A percentile compares a stretch with the other conserved stretches of the same genome.
phyloP scores from a whole-genome alignment of 1,139 yeast species.

The Blastobotrys arbuscula region DNA sequence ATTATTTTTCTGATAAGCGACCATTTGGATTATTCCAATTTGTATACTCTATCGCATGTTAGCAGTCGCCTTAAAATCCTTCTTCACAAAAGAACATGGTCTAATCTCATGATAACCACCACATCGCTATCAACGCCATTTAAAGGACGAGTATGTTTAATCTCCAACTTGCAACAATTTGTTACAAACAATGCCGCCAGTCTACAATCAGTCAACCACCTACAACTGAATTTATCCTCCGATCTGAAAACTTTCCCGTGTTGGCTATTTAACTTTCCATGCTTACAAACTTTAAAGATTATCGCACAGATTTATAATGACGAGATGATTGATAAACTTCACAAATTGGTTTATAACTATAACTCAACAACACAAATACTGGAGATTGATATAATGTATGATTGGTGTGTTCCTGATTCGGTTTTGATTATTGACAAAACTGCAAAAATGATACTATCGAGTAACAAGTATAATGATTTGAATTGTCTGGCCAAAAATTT shows the following conservation, averaged over 20 bases:
- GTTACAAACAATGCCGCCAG: not conserved
- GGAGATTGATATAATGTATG: not conserved
- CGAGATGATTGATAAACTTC: constrained; percentile 1
- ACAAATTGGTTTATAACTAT: not conserved
- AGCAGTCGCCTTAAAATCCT: not conserved
- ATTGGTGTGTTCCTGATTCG: constrained; percentile 1
- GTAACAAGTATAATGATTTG: constrained; percentile 1
- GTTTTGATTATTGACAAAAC: not conserved
- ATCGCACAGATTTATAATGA: not conserved
- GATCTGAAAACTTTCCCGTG: constrained; percentile 1
- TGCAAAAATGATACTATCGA: not conserved
- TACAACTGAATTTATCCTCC: no score
- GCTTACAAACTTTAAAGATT: not conserved
- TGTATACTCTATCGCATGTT: not conserved
- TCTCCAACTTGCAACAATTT: not conserved
- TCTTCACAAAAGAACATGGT: constrained; percentile 1
- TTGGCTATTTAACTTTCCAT: not conserved
- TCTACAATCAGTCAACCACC: not conserved
- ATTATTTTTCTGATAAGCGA: not conserved
- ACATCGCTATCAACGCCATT: not conserved
- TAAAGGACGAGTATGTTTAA: not conserved
- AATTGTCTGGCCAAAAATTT: not conserved
- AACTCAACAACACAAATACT: not conserved
- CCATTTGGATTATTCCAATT: not conserved
- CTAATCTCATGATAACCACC: not conserved